Percentiles rank a stretch among this genome's conserved stretches.
Evolutionary conservation across 2,329 filamentous ascomycete species (phyloP).

Genomic region (Talaromyces pinophilus): DNA sequence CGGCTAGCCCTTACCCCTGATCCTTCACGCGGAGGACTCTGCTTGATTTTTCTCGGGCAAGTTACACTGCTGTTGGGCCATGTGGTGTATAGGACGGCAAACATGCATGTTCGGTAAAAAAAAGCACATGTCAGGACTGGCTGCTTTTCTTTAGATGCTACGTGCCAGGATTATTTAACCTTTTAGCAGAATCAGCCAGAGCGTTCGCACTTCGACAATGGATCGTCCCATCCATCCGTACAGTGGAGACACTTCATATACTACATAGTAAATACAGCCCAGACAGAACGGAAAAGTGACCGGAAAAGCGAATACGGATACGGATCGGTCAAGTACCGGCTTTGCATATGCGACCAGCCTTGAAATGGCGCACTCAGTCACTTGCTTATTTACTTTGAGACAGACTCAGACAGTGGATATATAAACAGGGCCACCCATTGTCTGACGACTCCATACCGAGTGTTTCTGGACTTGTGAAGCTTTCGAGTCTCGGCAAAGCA

Average conservation of each 20-base stretch:
- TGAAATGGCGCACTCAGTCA: background rate
- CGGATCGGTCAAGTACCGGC: background rate
- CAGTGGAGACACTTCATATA: conserved; percentile 1
- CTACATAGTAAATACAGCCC: background rate
- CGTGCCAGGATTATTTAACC: conserved; percentile 14
- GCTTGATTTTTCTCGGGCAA: background rate
- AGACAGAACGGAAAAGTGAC: background rate
- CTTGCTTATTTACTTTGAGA: background rate
- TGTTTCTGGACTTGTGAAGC: background rate
- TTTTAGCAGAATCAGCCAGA: conserved; percentile 8
- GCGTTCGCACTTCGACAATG: background rate
- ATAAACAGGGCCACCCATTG: background rate
- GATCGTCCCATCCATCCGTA: background rate
- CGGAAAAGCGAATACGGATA: background rate
- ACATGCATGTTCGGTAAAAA: background rate
- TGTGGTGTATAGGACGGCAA: background rate
- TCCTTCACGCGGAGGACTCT: background rate
- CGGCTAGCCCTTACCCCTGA: background rate
- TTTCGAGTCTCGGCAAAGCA: background rate
- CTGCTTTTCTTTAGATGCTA: background rate
- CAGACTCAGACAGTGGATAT: background rate
- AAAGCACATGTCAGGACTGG: background rate
- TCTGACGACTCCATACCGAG: background rate
- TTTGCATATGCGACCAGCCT: conserved; percentile 12
- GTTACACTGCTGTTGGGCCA: background rate